phyloP scores from a whole-genome alignment of 306 rosid genomes.

The Styphnolobium japonicum region DNA sequence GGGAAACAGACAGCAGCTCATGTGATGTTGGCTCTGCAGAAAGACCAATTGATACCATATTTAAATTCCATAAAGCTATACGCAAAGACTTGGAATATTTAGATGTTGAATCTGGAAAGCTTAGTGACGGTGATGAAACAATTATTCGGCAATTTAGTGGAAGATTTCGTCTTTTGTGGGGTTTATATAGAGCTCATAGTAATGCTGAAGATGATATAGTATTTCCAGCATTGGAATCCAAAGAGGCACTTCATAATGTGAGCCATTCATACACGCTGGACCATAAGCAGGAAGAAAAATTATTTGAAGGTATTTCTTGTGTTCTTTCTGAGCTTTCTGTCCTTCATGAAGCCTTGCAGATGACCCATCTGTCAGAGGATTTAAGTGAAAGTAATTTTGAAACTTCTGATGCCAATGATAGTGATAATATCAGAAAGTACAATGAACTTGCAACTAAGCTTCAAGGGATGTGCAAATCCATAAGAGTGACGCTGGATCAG shows the following conservation, averaged over 20 bases:
- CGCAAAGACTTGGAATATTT: constrained; percentile 97
- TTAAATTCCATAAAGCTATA: constrained; percentile 97
- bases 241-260: constrained; percentile 95
- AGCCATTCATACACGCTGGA: constrained; percentile 95
- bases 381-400: constrained; percentile 36
- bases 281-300: constrained; percentile 92
- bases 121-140: constrained; percentile 75
- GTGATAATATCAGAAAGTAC: constrained; percentile 60
- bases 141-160: constrained; percentile 78
- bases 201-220: constrained; percentile 99
- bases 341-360: constrained; percentile 68
- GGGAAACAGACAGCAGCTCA: constrained; percentile 80
- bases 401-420: constrained; percentile 37
- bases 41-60: constrained; percentile 95
- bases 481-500: constrained; percentile 89
- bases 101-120: constrained; percentile 97
- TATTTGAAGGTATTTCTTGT: constrained; percentile 81
- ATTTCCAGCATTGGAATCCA: constrained; percentile 96
- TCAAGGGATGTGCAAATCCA: constrained; percentile 99
- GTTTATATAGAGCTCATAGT: constrained; percentile 97
- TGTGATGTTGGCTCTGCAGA: constrained; percentile 70
- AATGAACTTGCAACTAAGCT: constrained; percentile 91
- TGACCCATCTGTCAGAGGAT: constrained; percentile 37
- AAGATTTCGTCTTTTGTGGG: constrained; percentile 97
- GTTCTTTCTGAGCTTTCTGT: constrained; percentile 87